Evolutionary conservation across 2,329 filamentous ascomycete species (phyloP).

Genomic region (Salinomyces thailandicus): DNA sequence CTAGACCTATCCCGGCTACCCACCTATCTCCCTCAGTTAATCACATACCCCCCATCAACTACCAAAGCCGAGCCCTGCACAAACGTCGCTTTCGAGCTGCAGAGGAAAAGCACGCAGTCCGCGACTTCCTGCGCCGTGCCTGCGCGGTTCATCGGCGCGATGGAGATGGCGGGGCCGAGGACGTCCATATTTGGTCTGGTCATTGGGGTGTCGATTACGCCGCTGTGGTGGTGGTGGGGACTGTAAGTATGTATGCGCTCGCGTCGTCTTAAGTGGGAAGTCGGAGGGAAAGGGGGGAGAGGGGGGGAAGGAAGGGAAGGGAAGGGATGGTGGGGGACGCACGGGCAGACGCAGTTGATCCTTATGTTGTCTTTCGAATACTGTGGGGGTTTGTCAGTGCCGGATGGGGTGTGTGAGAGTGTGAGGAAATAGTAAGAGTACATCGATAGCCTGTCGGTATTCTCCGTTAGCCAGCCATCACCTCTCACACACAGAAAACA

Average conservation of each 20-base stretch:
- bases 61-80: slow-evolving; percentile 36
- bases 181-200: slow-evolving; percentile 29
- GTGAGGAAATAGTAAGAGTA: too few species aligned
- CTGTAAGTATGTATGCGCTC: too few species aligned
- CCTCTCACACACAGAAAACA: too few species aligned
- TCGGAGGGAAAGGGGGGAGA: too few species aligned
- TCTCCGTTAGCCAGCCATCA: too few species aligned
- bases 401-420: too few species aligned
- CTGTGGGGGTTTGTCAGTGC: slow-evolving; percentile 16
- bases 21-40: slow-evolving; percentile 29
- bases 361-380: slow-evolving; percentile 37
- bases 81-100: slow-evolving; percentile 37
- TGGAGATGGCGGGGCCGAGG: slow-evolving; percentile 20
- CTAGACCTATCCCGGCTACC: too few species aligned
- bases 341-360: slow-evolving; percentile 35
- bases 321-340: too few species aligned
- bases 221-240: too few species aligned
- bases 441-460: slow-evolving; percentile 1
- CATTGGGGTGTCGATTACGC: slow-evolving; percentile 30
- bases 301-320: too few species aligned
- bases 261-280: too few species aligned
- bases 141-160: slow-evolving; percentile 30
- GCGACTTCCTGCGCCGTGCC: slow-evolving; percentile 29
- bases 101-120: slow-evolving; percentile 37
- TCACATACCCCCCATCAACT: slow-evolving; percentile 38